These are phyloP conservation scores for Aspergillus pseudoterreus DNA, from an alignment of 2,329 filamentous ascomycete genomes.

Conservation along the genomic window DNA sequence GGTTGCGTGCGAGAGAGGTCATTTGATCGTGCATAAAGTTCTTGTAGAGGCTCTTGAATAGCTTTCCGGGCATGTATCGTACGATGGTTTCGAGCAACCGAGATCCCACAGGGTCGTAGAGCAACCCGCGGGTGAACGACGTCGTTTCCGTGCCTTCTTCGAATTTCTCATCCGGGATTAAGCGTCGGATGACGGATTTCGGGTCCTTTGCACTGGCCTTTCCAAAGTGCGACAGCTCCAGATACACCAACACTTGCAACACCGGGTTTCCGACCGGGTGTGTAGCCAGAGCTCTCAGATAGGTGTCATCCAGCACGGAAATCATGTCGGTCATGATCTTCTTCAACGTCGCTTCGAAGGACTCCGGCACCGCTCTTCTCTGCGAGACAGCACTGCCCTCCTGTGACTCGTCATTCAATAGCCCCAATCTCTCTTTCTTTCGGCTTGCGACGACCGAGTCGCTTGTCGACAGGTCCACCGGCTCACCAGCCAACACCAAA, in stretches of 20 bases:
- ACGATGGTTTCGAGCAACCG: conserved; percentile 85
- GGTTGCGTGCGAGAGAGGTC: conserved; percentile 77
- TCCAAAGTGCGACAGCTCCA: conserved; percentile 74
- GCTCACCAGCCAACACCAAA: conserved; percentile 77
- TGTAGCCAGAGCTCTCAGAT: conserved; percentile 76
- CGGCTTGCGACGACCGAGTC: conserved; percentile 82
- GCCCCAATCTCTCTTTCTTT: conserved; percentile 79
- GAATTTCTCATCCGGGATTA: conserved; percentile 77
- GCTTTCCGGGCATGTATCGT: conserved; percentile 73
- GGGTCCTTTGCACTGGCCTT: conserved; percentile 63
- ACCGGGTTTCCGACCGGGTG: conserved; percentile 90
- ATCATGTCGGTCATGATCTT: conserved; percentile 80
- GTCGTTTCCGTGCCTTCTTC: conserved; percentile 69
- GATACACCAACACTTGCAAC: conserved; percentile 81
- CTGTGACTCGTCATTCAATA: conserved; percentile 49
- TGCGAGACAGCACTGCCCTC: conserved; percentile 49
- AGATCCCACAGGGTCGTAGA: conserved; percentile 89
- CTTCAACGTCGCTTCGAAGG: conserved; percentile 71
- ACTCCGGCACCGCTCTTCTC: conserved; percentile 63
- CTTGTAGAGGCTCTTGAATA: conserved; percentile 84
- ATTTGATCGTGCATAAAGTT: conserved; percentile 77
- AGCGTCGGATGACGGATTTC: conserved; percentile 67
- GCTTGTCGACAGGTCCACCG: conserved; percentile 65
- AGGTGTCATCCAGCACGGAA: conserved; percentile 69
- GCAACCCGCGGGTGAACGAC: conserved; percentile 76